Conservation (phyloP, 805 yeast genomes). For the Monosporozyma yasuniensis region DNA sequence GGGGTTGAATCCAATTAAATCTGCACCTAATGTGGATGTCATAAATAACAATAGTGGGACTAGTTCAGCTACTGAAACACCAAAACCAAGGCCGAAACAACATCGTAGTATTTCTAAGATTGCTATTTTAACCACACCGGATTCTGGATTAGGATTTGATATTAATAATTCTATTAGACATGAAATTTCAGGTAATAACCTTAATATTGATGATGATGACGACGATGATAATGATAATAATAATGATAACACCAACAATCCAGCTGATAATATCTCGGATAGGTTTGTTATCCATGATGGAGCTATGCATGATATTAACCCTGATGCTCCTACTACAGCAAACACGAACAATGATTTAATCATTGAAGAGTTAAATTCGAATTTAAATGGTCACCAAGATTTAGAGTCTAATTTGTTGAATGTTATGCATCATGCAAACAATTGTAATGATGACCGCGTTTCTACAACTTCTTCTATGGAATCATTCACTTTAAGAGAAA, state of each 20-base stretch:
- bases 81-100: background rate
- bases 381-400: slow-evolving; percentile 6
- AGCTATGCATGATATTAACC: background rate
- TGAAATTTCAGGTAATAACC: background rate
- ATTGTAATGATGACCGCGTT: slow-evolving; percentile 24
- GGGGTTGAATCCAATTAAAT: slow-evolving; percentile 1
- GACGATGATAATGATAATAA: background rate
- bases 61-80: background rate
- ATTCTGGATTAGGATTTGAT: slow-evolving; percentile 4
- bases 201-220: background rate
- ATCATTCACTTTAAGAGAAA: slow-evolving; percentile 78
- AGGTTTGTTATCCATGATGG: slow-evolving; percentile 13
- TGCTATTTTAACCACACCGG: slow-evolving; percentile 3
- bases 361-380: background rate
- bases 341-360: background rate
- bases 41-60: background rate
- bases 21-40: slow-evolving; percentile 3
- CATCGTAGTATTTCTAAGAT: slow-evolving; percentile 3
- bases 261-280: background rate
- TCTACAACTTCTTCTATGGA: slow-evolving; percentile 46
- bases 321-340: background rate
- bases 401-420: slow-evolving; percentile 7
- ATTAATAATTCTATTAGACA: background rate
- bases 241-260: background rate
- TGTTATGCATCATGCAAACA: background rate